Percentiles rank a stretch among this genome's conserved stretches.
These are phyloP conservation scores for Scedosporium minutisporum DNA, from an alignment of 2,329 filamentous ascomycete species.

Conservation along the genomic window DNA sequence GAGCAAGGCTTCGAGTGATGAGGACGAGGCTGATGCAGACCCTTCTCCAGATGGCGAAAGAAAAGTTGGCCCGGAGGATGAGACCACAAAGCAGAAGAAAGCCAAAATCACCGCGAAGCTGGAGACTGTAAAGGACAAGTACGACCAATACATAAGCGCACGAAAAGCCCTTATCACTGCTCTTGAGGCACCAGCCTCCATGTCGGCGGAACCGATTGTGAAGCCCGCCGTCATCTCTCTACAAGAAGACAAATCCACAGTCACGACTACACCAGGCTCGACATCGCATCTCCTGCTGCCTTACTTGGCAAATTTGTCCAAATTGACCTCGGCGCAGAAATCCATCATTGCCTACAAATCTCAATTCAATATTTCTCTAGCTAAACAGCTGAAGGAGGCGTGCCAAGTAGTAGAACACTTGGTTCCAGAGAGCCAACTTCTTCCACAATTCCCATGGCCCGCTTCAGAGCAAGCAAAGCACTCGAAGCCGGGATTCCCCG, in stretches of 20 bases:
- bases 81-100: constrained; percentile 12
- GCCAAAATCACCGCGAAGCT: constrained; percentile 29
- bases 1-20: constrained; percentile 36
- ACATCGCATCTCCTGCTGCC: constrained; percentile 40
- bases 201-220: constrained; percentile 7
- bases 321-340: constrained; percentile 22
- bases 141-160: constrained; percentile 39
- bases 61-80: constrained; percentile 7
- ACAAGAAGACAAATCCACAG: constrained; percentile 4
- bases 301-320: constrained; percentile 44
- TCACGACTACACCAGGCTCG: constrained; percentile 12
- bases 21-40: constrained; percentile 19
- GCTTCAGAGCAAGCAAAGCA: constrained; percentile 33
- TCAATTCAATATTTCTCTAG: constrained; percentile 40
- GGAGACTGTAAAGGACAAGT: constrained; percentile 42
- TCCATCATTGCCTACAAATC: constrained; percentile 47
- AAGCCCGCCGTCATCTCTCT: neutral
- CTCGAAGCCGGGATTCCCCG: constrained; percentile 12
- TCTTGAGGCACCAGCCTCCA: constrained; percentile 2
- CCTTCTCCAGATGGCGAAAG: constrained; percentile 11
- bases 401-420: constrained; percentile 42
- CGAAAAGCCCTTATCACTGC: constrained; percentile 31
- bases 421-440: constrained; percentile 52
- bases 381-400: constrained; percentile 40
- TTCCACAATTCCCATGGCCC: constrained; percentile 40